Conservation (phyloP, 208 protist genomes). For the Naegleria gruberi region DNA sequence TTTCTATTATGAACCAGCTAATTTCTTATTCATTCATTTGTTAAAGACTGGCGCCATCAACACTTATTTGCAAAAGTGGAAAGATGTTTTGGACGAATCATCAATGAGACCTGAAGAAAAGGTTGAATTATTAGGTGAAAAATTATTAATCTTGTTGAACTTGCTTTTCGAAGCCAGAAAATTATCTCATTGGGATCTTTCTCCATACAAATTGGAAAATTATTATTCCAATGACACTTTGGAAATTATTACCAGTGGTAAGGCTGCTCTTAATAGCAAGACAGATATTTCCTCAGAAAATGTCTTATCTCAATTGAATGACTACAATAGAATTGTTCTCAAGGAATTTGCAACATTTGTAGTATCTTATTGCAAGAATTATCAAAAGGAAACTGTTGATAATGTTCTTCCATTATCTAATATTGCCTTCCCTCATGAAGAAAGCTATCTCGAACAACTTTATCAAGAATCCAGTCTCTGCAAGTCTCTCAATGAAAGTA, state of each 20-base stretch:
- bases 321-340: not conserved
- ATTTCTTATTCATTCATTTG: not conserved
- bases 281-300: not conserved
- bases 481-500: not conserved
- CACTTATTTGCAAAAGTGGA: not conserved
- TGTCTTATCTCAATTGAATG: not conserved
- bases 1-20: not conserved
- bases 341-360: not conserved
- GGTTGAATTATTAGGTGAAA: not conserved
- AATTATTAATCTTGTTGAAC: not conserved
- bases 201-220: not conserved
- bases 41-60: not conserved
- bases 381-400: not conserved
- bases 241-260: not conserved
- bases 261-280: not conserved
- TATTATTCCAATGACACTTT: not conserved
- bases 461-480: not conserved
- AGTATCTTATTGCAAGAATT: not conserved
- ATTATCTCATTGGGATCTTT: not conserved
- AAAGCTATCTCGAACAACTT: not conserved
- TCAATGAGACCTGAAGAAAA: not conserved
- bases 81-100: not conserved
- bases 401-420: not conserved
- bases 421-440: not conserved
- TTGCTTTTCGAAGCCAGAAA: not conserved